These are phyloP conservation scores for Ogataea paradorogensis DNA, from an alignment of 805 yeast species.

Conservation along the genomic window DNA sequence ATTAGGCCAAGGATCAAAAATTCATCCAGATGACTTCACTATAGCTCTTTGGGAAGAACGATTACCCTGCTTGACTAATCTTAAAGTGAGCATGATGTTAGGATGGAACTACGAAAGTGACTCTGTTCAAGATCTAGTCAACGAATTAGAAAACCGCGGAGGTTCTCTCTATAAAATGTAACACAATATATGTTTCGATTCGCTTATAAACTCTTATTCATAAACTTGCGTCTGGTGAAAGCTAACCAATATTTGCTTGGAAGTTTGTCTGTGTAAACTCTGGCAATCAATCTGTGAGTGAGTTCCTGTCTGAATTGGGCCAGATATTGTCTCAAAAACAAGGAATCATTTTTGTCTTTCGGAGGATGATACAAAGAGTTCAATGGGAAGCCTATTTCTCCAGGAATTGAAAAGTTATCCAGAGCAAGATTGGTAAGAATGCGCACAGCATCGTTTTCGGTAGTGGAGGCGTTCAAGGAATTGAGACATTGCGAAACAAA, in stretches of 20 bases:
- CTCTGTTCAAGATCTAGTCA: constrained; percentile 61
- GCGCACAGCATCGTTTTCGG: constrained; percentile 58
- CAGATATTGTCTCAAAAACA: constrained; percentile 74
- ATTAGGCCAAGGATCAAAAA: constrained; percentile 75
- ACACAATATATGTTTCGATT: constrained; percentile 5
- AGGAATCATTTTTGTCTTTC: constrained; percentile 67
- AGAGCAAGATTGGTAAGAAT: constrained; percentile 80
- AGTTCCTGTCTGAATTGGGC: constrained; percentile 95
- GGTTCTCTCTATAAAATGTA: constrained; percentile 64
- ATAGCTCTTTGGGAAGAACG: constrained; percentile 78
- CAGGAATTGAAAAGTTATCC: constrained; percentile 89
- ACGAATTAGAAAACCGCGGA: constrained; percentile 66
- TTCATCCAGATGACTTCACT: constrained; percentile 86
- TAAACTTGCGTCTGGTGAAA: constrained; percentile 89
- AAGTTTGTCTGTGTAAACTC: constrained; percentile 62
- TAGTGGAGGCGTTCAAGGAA: constrained; percentile 48
- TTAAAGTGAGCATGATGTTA: constrained; percentile 68
- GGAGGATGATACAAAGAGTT: constrained; percentile 78
- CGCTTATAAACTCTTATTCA: constrained; percentile 76
- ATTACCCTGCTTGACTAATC: constrained; percentile 60
- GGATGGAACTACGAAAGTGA: constrained; percentile 80
- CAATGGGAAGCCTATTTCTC: constrained; percentile 92
- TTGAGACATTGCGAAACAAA: constrained; percentile 83
- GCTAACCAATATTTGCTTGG: constrained; percentile 97
- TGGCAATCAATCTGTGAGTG: constrained; percentile 71